Base-by-base conservation (phyloP, 1,284 basidiomycete genomes). In the Tremellales sp. region DNA sequence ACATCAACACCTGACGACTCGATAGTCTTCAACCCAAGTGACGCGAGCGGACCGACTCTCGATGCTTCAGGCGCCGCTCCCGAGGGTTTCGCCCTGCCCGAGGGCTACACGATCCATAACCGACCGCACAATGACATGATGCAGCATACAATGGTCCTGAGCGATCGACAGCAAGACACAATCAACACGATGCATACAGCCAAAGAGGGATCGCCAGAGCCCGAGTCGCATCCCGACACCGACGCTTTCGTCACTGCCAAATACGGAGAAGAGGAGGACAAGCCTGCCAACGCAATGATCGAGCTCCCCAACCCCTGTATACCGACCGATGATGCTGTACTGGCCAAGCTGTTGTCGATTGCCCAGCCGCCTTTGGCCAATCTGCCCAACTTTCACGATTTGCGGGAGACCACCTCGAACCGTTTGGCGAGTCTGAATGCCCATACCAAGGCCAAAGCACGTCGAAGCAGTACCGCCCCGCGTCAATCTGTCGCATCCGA, bases 281-380 rank as follows among this genome's bases (percentile, higher is more conserved):
- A 21, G 40, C 19, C 25, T 22, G 8, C 41, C 3, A 11, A 39
- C 26, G 40, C 17, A 22, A n/a, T 19, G 12, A 21, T 25, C 17
- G 40, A 22, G 19, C 22, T 61, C 12, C 79, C 85, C 2, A 93
- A 96, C 65, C 92, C 90, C 2, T 94, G 90, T 76, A 87, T 91
- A 71, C 90, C 93, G 0, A 85, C 85, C 60, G 85, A 89, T 53
- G 78, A 81, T 4, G 74, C 81, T 1, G 82, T 90, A 42, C 65
- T 91, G 25, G 76, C 79, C 3, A 77, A 79, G 0, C 70, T 94
- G 7, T 78, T 97, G 2, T 49, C 61, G 23, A 81, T 82, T 0
- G 80, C 86, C 23, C 76, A 87, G 15, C 82, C 84, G 12, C 75
- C 78, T 1, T 46, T 79, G 11, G 52, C 66, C 23, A 64, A 79